Conservation (phyloP, 2,329 filamentous ascomycete genomes). For the Paramyrothecium roridum region DNA sequence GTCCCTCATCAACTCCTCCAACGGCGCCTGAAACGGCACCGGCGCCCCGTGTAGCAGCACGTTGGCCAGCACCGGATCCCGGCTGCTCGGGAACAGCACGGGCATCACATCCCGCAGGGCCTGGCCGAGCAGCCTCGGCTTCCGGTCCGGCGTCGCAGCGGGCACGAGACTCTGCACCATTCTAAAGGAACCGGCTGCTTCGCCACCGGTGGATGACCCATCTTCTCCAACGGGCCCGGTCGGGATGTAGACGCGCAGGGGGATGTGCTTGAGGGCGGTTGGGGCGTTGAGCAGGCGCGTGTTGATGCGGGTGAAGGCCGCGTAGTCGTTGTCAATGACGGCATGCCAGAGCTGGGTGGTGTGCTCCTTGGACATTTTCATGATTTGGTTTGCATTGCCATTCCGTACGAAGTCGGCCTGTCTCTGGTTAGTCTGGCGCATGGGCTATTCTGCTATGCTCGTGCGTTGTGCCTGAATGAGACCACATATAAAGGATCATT, state of each 20-base stretch:
- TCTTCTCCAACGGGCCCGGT: slow-evolving; percentile 48
- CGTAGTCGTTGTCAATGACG: slow-evolving; percentile 73
- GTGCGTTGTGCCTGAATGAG: neutral
- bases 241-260: slow-evolving; percentile 82
- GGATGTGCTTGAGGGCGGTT: slow-evolving; percentile 75
- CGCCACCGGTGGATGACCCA: slow-evolving; percentile 23
- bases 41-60: slow-evolving; percentile 82
- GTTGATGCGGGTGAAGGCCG: slow-evolving; percentile 71
- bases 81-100: slow-evolving; percentile 78
- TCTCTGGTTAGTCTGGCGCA: neutral
- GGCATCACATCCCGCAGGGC: slow-evolving; percentile 76
- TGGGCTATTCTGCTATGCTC: neutral
- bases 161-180: slow-evolving; percentile 75
- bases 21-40: slow-evolving; percentile 73
- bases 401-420: slow-evolving; percentile 83
- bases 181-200: slow-evolving; percentile 54
- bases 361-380: slow-evolving; percentile 81
- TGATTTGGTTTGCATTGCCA: slow-evolving; percentile 84
- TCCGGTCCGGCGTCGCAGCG: slow-evolving; percentile 32
- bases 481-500: too few species aligned
- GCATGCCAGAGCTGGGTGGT: slow-evolving; percentile 80
- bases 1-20: slow-evolving; percentile 80
- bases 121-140: slow-evolving; percentile 62
- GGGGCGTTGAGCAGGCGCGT: slow-evolving; percentile 73
- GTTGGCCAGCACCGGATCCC: slow-evolving; percentile 79